Evolutionary conservation across 257 asterid genomes (phyloP).

Genomic region (Verbena officinalis): DNA sequence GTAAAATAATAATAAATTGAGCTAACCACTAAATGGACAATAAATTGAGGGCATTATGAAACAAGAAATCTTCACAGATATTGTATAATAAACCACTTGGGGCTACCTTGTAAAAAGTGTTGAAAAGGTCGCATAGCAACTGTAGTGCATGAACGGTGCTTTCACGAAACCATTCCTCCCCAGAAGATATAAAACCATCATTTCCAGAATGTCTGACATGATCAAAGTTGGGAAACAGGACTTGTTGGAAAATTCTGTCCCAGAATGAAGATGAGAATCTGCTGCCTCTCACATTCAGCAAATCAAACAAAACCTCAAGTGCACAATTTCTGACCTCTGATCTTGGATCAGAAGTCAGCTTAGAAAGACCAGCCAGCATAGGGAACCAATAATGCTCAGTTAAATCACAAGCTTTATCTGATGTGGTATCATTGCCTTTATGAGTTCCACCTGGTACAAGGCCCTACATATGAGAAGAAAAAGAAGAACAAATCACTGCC

Average conservation of each 20-base stretch:
- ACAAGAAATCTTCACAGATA: constrained; percentile 1
- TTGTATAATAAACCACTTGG: constrained; percentile 21
- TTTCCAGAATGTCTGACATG: constrained; percentile 87
- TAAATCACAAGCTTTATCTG: constrained; percentile 58
- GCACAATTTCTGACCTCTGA: constrained; percentile 95
- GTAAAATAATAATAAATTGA: constrained; percentile 1
- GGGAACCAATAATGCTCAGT: constrained; percentile 96
- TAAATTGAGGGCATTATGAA: not conserved
- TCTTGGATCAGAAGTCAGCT: constrained; percentile 94
- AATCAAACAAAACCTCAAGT: constrained; percentile 95
- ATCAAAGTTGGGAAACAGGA: constrained; percentile 92
- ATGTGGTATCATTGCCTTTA: constrained; percentile 56
- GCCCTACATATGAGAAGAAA: constrained; percentile 59
- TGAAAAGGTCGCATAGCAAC: constrained; percentile 93
- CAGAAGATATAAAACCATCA: constrained; percentile 51
- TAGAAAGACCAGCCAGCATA: constrained; percentile 96
- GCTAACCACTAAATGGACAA: not conserved
- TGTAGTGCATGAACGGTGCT: constrained; percentile 91
- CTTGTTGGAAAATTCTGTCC: constrained; percentile 87
- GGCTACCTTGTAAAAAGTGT: constrained; percentile 92
- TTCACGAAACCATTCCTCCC: constrained; percentile 86
- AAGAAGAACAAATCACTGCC: constrained; percentile 10
- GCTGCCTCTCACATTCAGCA: constrained; percentile 93
- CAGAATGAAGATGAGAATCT: constrained; percentile 85
- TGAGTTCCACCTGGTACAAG: constrained; percentile 75